Percentiles rank a stretch among this genome's conserved stretches.
phyloP scores from a whole-genome alignment of 192 early-diverging fungal genomes.

The Coemansia sp. region DNA sequence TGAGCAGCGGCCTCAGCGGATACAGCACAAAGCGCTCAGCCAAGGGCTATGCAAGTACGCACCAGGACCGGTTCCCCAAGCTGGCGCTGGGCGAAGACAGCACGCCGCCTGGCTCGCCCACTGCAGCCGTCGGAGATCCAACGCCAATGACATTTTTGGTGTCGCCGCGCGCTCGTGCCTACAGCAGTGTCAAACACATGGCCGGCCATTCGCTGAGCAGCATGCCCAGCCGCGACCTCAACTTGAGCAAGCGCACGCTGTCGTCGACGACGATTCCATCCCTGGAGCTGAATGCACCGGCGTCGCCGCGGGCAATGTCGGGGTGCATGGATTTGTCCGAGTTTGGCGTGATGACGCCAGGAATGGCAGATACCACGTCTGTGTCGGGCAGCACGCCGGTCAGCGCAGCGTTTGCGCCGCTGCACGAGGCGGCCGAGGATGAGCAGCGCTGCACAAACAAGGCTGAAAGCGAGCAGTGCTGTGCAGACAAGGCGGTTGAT shows the following conservation, averaged over 20 bases:
- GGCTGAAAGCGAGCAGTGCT: neutral
- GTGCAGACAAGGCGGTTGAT: slow-evolving; percentile 16
- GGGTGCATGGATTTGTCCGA: slow-evolving; percentile 48
- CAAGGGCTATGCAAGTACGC: slow-evolving; percentile 19
- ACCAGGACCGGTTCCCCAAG: slow-evolving; percentile 40
- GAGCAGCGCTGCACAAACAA: neutral
- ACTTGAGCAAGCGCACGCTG: slow-evolving; percentile 35
- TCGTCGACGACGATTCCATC: slow-evolving; percentile 36
- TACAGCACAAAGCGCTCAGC: slow-evolving; percentile 16
- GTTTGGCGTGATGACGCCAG: slow-evolving; percentile 32
- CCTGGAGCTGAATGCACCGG: slow-evolving; percentile 28
- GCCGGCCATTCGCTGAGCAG: slow-evolving; percentile 24
- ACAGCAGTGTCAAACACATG: slow-evolving; percentile 30
- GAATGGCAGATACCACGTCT: slow-evolving; percentile 8
- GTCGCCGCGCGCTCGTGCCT: slow-evolving; percentile 44
- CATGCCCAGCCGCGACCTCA: slow-evolving; percentile 31
- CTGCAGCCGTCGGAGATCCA: slow-evolving; percentile 12
- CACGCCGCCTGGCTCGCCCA: slow-evolving; percentile 31
- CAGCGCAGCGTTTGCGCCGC: slow-evolving; percentile 32
- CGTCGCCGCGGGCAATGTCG: slow-evolving; percentile 36
- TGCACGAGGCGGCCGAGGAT: slow-evolving; percentile 18
- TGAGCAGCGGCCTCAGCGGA: slow-evolving; percentile 30
- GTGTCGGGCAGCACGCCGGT: slow-evolving; percentile 19
- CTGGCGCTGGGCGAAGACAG: slow-evolving; percentile 27
- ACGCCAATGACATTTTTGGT: slow-evolving; percentile 53